These are phyloP conservation scores for Metroxylon sagu DNA, from an alignment of 176 grass and related monocot genomes.

Conservation along the genomic window DNA sequence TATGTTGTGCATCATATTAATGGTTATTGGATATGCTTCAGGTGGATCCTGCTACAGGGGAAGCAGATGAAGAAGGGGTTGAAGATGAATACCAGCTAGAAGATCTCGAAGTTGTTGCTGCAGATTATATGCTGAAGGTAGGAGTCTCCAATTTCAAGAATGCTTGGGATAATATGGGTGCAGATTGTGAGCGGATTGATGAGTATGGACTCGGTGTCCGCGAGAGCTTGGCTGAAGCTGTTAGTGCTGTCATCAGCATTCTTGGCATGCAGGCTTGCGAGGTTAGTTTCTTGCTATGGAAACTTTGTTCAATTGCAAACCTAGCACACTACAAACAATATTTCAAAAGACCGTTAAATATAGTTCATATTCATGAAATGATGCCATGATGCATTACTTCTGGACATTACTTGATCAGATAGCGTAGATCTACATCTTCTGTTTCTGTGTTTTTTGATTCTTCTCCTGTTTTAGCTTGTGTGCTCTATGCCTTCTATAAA, in stretches of 20 bases:
- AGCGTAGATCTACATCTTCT: no score
- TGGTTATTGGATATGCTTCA: conserved; percentile 23
- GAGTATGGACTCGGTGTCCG: conserved; percentile 90
- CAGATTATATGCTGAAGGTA: conserved; percentile 93
- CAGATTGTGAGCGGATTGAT: conserved; percentile 71
- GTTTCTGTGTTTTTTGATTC: no score
- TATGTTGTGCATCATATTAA: no score
- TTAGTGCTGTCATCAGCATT: conserved; percentile 77
- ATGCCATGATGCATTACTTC: no score
- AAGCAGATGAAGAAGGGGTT: conserved; percentile 89
- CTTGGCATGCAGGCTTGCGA: conserved; percentile 97
- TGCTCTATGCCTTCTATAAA: no score
- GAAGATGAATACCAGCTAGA: conserved; percentile 98
- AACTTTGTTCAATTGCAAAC: no score
- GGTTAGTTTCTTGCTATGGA: conserved; percentile 30
- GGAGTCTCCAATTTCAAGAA: conserved; percentile 91
- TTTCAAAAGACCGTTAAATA: no score
- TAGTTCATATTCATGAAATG: no score
- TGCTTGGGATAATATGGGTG: conserved; percentile 91
- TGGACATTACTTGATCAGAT: no score
- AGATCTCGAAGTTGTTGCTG: conserved; percentile 76
- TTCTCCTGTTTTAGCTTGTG: no score
- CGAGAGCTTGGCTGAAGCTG: conserved; percentile 77
- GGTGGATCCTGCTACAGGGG: conserved; percentile 87
- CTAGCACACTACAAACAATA: no score